Percentiles rank a stretch among this genome's conserved stretches.
phyloP scores from a whole-genome alignment of 257 asterid species.

The Przewalskia tangutica region DNA sequence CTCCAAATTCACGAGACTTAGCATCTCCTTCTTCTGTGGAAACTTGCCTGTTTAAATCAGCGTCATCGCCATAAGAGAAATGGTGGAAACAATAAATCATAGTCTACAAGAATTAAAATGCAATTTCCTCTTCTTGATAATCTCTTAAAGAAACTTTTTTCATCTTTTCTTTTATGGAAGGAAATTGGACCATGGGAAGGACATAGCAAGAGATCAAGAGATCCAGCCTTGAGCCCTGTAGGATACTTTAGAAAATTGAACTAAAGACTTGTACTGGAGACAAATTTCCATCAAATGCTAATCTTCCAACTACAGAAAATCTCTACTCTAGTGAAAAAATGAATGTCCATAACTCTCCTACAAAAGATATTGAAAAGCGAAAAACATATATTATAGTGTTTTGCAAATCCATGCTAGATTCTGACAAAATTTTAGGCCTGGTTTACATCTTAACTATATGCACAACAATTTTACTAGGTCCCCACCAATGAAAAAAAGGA shows the following conservation, averaged over 20 bases:
- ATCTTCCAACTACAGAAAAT: neutral
- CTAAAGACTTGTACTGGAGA: neutral
- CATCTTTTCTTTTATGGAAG: neutral
- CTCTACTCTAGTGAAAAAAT: neutral
- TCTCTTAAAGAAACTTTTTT: neutral
- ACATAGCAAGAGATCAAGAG: neutral
- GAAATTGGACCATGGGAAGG: neutral
- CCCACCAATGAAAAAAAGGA: neutral
- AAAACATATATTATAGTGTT: neutral
- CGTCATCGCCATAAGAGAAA: neutral
- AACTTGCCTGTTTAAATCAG: slow-evolving; percentile 53
- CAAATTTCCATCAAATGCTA: neutral
- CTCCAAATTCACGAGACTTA: slow-evolving; percentile 61
- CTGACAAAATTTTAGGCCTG: neutral
- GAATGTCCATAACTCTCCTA: neutral
- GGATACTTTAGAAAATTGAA: neutral
- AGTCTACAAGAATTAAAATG: neutral
- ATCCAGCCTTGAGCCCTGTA: neutral
- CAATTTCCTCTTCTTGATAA: neutral
- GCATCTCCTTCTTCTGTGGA: slow-evolving; percentile 87
- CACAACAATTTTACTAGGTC: neutral
- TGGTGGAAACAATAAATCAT: neutral
- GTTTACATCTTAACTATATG: neutral
- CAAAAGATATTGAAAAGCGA: neutral
- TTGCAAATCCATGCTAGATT: neutral